phyloP scores from a whole-genome alignment of 495 filamentous ascomycete species.

The Penicillium flavigenum region DNA sequence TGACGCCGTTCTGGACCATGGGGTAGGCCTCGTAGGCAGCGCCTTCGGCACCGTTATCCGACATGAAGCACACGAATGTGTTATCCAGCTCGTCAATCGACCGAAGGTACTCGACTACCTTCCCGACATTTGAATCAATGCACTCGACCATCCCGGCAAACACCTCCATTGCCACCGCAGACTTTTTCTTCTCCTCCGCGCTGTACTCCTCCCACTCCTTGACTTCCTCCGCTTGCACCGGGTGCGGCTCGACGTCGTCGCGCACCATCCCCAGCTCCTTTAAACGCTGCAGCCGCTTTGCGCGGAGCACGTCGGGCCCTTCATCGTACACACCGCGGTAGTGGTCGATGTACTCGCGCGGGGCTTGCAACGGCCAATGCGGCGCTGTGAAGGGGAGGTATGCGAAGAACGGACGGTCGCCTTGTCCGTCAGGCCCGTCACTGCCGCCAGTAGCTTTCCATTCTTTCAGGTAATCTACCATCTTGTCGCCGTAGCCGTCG shows the following conservation, averaged over 20 bases:
- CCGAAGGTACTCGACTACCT: conserved; percentile 55
- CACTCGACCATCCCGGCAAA: conserved; percentile 65
- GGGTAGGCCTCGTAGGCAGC: conserved; percentile 61
- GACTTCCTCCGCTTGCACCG: conserved; percentile 53
- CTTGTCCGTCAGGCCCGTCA: conserved; percentile 28
- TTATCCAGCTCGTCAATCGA: conserved; percentile 61
- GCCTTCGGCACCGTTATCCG: conserved; percentile 65
- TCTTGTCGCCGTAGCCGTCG: conserved; percentile 53
- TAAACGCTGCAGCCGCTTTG: conserved; percentile 49
- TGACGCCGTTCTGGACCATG: conserved; percentile 51
- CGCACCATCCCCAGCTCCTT: conserved; percentile 53
- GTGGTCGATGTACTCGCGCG: conserved; percentile 49
- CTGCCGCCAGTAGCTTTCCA: conserved; percentile 45
- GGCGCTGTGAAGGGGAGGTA: conserved; percentile 61
- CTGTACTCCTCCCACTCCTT: conserved; percentile 54
- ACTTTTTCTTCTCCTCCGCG: conserved; percentile 50
- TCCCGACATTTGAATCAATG: conserved; percentile 61
- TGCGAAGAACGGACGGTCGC: conserved; percentile 58
- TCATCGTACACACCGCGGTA: conserved; percentile 58
- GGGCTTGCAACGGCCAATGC: conserved; percentile 62
- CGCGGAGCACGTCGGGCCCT: conserved; percentile 54
- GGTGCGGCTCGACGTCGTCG: conserved; percentile 51
- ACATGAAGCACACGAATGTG: conserved; percentile 64
- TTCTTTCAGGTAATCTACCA: conserved; percentile 53
- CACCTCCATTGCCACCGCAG: conserved; percentile 57